Conservation (phyloP, 352 stramenopile species). For the Pythium volutum region DNA sequence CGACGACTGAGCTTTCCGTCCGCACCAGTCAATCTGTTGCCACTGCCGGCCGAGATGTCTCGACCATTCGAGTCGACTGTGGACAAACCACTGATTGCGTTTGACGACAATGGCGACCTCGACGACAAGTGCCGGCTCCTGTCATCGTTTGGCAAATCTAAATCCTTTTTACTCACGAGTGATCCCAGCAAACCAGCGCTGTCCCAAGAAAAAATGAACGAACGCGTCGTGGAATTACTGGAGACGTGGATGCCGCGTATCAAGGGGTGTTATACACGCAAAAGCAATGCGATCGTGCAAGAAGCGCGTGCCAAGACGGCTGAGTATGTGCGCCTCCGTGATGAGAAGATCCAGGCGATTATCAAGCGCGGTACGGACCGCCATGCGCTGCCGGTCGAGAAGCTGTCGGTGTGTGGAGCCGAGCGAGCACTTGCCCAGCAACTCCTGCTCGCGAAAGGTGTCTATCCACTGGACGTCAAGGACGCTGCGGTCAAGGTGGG, state of each 20-base stretch:
- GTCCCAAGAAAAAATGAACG: conserved; percentile 50
- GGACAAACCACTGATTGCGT: conserved; percentile 20
- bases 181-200: conserved; percentile 7
- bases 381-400: conserved; percentile 1
- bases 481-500: conserved; percentile 14
- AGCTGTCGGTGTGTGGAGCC: conserved; percentile 1
- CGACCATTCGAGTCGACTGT: conserved; percentile 18
- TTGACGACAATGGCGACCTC: conserved; percentile 39
- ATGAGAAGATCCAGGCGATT: conserved; percentile 10
- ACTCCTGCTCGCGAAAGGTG: not conserved
- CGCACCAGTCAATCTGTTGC: conserved; percentile 18
- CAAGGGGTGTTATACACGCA: conserved; percentile 44
- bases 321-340: conserved; percentile 17
- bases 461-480: conserved; percentile 13
- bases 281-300: conserved; percentile 42
- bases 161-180: conserved; percentile 28
- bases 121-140: conserved; percentile 46
- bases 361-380: not conserved
- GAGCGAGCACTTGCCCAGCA: conserved; percentile 21
- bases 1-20: not conserved
- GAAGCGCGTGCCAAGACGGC: conserved; percentile 36
- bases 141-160: conserved; percentile 41
- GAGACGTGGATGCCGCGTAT: conserved; percentile 46
- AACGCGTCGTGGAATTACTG: conserved; percentile 36
- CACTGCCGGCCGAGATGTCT: not conserved